Percentiles rank a stretch among this genome's conserved stretches.
These are phyloP conservation scores for Mentha longifolia DNA, from an alignment of 257 asterid species.

Conservation along the genomic window DNA sequence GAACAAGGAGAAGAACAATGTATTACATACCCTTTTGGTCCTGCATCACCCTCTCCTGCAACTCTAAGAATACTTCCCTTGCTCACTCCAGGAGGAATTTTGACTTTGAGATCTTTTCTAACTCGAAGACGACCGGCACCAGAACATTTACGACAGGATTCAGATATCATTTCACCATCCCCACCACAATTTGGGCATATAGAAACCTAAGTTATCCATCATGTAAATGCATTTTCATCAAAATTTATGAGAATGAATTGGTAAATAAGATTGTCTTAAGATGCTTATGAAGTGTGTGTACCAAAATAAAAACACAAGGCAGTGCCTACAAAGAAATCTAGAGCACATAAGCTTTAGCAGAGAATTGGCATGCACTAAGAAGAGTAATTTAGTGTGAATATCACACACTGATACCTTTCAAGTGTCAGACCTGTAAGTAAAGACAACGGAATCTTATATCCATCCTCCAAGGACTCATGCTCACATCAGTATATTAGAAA, in stretches of 20 bases:
- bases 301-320: conserved; percentile 11
- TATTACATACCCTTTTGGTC: conserved; percentile 82
- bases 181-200: conserved; percentile 99
- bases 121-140: conserved; percentile 89
- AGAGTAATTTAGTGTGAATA: not conserved
- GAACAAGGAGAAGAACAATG: conserved; percentile 16
- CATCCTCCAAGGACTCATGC: conserved; percentile 1
- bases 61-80: conserved; percentile 98
- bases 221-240: conserved; percentile 29
- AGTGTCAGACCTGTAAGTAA: not conserved
- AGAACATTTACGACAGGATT: conserved; percentile 93
- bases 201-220: conserved; percentile 64
- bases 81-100: conserved; percentile 99
- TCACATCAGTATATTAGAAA: conserved; percentile 3
- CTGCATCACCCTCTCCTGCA: conserved; percentile 99
- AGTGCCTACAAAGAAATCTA: not conserved
- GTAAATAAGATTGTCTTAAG: not conserved
- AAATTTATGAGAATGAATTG: conserved; percentile 18
- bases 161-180: conserved; percentile 93
- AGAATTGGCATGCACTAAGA: conserved; percentile 2
- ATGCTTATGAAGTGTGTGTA: not conserved
- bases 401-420: conserved; percentile 3
- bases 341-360: not conserved
- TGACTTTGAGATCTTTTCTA: conserved; percentile 88
- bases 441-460: conserved; percentile 18